Percentiles rank a stretch among this genome's conserved stretches.
Evolutionary conservation across 108 stramenopile species (phyloP).

Genomic region (Cyclotella atomus): DNA sequence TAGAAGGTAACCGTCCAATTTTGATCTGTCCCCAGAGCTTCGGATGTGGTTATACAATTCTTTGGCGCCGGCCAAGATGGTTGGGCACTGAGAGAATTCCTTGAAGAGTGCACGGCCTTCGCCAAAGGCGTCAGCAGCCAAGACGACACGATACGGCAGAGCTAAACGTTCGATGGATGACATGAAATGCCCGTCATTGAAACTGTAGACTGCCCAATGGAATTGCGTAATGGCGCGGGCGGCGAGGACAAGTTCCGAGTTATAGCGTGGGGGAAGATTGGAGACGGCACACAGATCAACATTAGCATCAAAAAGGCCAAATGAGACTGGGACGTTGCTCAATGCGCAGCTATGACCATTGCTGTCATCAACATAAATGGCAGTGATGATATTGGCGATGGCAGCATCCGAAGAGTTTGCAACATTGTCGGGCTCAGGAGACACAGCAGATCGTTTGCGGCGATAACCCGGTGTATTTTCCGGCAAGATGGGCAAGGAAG

Average conservation of each 20-base stretch:
- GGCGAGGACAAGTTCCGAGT: neutral
- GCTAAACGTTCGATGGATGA: neutral
- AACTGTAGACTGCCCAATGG: slow-evolving; percentile 15
- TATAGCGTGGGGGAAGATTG: neutral
- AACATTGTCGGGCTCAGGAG: neutral
- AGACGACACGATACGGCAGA: neutral
- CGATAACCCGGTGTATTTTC: neutral
- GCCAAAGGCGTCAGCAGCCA: neutral
- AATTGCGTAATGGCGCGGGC: neutral
- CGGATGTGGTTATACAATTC: slow-evolving; percentile 6
- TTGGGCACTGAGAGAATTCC: neutral
- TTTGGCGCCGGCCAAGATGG: neutral
- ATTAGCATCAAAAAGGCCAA: neutral
- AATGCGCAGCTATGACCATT: neutral
- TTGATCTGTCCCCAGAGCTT: neutral
- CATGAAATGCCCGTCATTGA: slow-evolving; percentile 11
- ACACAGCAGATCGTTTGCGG: neutral
- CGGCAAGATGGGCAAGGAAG: neutral
- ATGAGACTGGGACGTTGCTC: neutral
- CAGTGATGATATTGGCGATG: neutral
- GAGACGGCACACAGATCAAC: neutral
- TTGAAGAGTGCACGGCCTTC: neutral
- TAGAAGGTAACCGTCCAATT: slow-evolving; percentile 5
- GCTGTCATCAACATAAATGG: neutral
- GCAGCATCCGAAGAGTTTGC: neutral